Percentiles rank a stretch among this genome's conserved stretches.
Conservation (phyloP, 2,329 filamentous ascomycete genomes). For the Neospermospora avenae region DNA sequence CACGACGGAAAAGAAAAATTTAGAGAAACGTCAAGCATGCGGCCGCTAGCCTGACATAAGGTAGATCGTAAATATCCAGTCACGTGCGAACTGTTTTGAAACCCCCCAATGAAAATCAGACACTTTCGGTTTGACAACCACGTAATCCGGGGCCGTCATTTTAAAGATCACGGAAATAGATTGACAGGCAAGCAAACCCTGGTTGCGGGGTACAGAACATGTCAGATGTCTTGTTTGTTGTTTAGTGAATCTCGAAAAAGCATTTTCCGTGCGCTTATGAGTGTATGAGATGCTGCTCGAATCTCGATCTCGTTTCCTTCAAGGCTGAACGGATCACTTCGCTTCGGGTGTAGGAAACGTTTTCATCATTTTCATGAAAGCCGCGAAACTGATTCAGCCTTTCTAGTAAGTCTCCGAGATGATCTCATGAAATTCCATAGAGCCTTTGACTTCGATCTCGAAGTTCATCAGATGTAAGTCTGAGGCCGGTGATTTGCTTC, state of each 20-base stretch:
- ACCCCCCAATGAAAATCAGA: not conserved
- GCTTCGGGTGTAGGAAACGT: too few relatives aligned
- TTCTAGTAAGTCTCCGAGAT: too few relatives aligned
- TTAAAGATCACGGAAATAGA: slow-evolving; percentile 15
- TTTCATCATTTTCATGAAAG: too few relatives aligned
- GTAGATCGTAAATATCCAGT: too few relatives aligned
- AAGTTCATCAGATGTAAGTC: too few relatives aligned
- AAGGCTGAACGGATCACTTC: too few relatives aligned
- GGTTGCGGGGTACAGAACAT: not conserved
- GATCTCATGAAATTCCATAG: too few relatives aligned
- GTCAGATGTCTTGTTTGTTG: not conserved
- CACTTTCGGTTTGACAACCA: slow-evolving; percentile 1
- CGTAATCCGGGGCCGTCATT: slow-evolving; percentile 2
- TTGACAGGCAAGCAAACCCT: slow-evolving; percentile 1
- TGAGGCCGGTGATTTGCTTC: too few relatives aligned
- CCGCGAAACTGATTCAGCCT: too few relatives aligned
- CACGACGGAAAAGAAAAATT: not conserved
- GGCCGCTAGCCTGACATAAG: not conserved
- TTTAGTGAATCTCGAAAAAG: not conserved
- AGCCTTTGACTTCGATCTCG: too few relatives aligned
- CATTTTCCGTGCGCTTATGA: not conserved
- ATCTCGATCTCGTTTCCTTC: not conserved
- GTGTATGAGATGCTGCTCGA: not conserved
- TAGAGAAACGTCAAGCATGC: not conserved
- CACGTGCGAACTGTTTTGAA: not conserved